Percentiles rank a stretch among this genome's conserved stretches.
Evolutionary conservation across 2,329 filamentous ascomycete genomes (phyloP).

Genomic region (Hypoxylon sp.): DNA sequence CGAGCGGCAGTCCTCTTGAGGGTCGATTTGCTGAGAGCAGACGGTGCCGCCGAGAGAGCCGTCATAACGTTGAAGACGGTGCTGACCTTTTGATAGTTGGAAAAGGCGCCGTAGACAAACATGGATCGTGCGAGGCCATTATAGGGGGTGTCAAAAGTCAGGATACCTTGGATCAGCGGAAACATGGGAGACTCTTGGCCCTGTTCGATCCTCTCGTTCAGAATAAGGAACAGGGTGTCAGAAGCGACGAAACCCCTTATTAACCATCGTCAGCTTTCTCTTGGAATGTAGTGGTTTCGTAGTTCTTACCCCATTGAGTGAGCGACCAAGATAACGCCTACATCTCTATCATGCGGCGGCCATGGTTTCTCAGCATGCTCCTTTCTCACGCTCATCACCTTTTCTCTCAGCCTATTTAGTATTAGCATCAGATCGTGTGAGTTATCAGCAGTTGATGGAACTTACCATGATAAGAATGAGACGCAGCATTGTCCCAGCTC

Average conservation of each 20-base stretch:
- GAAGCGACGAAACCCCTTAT: conserved; percentile 81
- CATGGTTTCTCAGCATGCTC: conserved; percentile 74
- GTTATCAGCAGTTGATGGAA: too few species aligned
- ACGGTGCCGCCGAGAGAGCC: conserved; percentile 59
- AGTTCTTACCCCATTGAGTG: conserved; percentile 75
- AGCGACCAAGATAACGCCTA: conserved; percentile 80
- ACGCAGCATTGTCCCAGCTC: conserved; percentile 63
- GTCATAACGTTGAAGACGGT: conserved; percentile 66
- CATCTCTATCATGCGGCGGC: conserved; percentile 80
- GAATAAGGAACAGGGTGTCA: conserved; percentile 76
- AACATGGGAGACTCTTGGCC: conserved; percentile 66
- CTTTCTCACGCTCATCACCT: conserved; percentile 80
- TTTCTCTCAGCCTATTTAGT: conserved; percentile 72
- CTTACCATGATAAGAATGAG: conserved; percentile 57
- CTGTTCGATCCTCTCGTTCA: conserved; percentile 66
- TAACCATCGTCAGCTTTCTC: conserved; percentile 63
- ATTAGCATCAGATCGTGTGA: background rate
- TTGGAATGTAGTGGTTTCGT: too few species aligned
- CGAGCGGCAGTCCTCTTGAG: conserved; percentile 39
- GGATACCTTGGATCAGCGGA: conserved; percentile 79
- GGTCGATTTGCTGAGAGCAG: conserved; percentile 52
- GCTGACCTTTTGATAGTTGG: conserved; percentile 65
- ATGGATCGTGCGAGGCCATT: conserved; percentile 68
- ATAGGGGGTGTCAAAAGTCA: conserved; percentile 88
- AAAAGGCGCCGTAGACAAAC: conserved; percentile 68